phyloP scores from a whole-genome alignment of 352 stramenopile species.

The Phytophthora pinifolia region DNA sequence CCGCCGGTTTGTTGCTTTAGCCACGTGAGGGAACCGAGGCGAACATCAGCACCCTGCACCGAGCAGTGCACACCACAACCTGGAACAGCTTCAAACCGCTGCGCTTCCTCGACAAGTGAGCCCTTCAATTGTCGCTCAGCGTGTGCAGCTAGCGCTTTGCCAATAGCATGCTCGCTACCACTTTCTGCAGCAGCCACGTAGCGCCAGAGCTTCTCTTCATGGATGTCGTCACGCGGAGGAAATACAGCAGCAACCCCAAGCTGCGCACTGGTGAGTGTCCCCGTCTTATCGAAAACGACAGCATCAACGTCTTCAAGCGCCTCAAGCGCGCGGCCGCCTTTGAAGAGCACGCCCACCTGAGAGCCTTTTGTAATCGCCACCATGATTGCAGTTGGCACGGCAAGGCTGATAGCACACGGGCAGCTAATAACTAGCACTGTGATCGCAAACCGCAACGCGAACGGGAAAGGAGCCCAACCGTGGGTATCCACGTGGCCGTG shows the following conservation, averaged over 20 bases:
- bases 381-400: conserved; percentile 76
- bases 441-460: conserved; percentile 79
- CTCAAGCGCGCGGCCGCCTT: conserved; percentile 70
- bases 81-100: conserved; percentile 51
- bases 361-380: conserved; percentile 79
- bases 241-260: conserved; percentile 40
- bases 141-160: conserved; percentile 51
- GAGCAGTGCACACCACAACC: conserved; percentile 59
- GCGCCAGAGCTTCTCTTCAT: conserved; percentile 36
- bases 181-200: conserved; percentile 51
- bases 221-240: conserved; percentile 7
- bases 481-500: conserved; percentile 42
- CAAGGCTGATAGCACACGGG: conserved; percentile 75
- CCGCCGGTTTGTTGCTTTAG: conserved; percentile 49
- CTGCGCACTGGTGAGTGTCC: conserved; percentile 67
- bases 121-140: conserved; percentile 32
- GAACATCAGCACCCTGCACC: conserved; percentile 36
- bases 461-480: conserved; percentile 60
- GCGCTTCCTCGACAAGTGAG: conserved; percentile 20
- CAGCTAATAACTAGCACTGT: conserved; percentile 81
- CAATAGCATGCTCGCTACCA: conserved; percentile 69
- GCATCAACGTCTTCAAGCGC: conserved; percentile 62
- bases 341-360: conserved; percentile 81
- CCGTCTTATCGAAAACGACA: conserved; percentile 86
- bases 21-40: conserved; percentile 71